Conservation (phyloP, 208 protist species). For the Trypanosoma conorhini region DNA sequence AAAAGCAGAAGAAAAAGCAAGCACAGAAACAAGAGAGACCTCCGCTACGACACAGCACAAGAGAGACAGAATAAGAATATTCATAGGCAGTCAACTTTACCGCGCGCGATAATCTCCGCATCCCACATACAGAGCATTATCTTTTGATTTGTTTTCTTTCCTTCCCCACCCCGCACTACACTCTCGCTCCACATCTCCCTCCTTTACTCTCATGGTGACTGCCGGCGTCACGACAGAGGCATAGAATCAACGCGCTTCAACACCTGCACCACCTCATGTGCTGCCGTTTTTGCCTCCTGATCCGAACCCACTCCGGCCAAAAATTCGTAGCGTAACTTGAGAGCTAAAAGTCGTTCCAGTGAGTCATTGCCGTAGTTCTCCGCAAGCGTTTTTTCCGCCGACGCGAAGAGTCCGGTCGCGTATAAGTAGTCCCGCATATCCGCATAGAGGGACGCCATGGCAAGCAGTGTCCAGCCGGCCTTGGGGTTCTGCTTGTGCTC, state of each 20-base stretch:
- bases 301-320: conserved; percentile 84
- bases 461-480: conserved; percentile 58
- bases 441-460: conserved; percentile 86
- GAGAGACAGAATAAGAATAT: background rate
- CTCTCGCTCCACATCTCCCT: background rate
- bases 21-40: too few species aligned
- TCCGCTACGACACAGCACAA: too few species aligned
- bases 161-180: background rate
- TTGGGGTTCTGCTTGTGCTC: conserved; percentile 57
- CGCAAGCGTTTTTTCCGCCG: conserved; percentile 62
- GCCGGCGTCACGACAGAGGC: conserved; percentile 7
- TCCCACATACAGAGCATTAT: background rate
- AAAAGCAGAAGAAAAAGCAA: too few species aligned
- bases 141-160: background rate
- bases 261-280: conserved; percentile 73
- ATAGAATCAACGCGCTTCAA: conserved; percentile 69
- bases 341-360: conserved; percentile 53
- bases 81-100: background rate
- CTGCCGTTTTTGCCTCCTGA: conserved; percentile 76
- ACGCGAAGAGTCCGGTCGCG: conserved; percentile 80
- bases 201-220: background rate
- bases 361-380: conserved; percentile 63
- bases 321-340: conserved; percentile 81
- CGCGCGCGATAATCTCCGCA: too few species aligned
- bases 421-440: conserved; percentile 90